phyloP scores from a whole-genome alignment of 352 stramenopile genomes.

The Aphanomyces stellatus region DNA sequence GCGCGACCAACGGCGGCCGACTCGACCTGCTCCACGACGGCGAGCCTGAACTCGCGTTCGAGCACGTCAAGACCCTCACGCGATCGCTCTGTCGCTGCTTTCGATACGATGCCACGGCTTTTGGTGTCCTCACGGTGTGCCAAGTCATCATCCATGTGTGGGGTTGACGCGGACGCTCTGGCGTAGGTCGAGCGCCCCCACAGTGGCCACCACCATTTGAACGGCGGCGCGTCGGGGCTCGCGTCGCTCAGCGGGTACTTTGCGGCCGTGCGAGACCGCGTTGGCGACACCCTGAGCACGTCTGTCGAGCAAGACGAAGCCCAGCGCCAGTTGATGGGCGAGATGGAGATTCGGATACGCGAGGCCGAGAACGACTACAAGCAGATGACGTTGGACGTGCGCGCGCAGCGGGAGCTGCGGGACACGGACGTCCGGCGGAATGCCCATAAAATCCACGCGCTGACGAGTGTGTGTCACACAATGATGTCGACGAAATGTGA shows the following conservation, averaged over 20 bases:
- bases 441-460: constrained; percentile 25
- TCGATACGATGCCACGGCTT: background rate
- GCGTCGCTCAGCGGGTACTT: constrained; percentile 29
- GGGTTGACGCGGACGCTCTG: too few species aligned
- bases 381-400: constrained; percentile 53
- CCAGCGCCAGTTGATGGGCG: constrained; percentile 26
- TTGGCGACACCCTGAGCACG: constrained; percentile 34
- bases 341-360: constrained; percentile 44
- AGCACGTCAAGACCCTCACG: background rate
- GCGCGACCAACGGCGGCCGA: background rate
- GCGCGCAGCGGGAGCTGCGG: constrained; percentile 29
- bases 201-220: constrained; percentile 30
- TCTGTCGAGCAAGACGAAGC: constrained; percentile 50
- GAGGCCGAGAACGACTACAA: constrained; percentile 53
- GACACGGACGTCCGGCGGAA: constrained; percentile 27
- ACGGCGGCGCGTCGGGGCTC: constrained; percentile 30
- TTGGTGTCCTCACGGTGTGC: background rate
- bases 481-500: constrained; percentile 26
- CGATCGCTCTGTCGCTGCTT: constrained; percentile 10
- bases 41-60: background rate
- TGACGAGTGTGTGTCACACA: constrained; percentile 34
- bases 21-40: background rate
- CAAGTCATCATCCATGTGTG: too few species aligned
- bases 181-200: background rate
- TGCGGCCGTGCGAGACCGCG: constrained; percentile 28